Evolutionary conservation across 2,329 filamentous ascomycete genomes (phyloP).

Genomic region (Colletotrichum tropicale): DNA sequence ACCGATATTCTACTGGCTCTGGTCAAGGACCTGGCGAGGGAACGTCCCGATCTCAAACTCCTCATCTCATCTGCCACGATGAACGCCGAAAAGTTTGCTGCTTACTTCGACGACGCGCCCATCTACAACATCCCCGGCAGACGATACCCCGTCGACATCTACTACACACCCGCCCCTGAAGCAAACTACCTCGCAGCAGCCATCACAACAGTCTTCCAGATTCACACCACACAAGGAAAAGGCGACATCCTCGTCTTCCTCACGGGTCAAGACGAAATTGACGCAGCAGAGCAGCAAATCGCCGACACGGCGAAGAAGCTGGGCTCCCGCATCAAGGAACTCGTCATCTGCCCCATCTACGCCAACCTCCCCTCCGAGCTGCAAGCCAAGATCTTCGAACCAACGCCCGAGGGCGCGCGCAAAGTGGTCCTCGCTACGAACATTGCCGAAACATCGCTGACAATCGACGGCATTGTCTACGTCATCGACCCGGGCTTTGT

Average conservation of each 20-base stretch:
- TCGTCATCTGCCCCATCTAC: constrained; percentile 93
- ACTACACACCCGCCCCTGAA: constrained; percentile 89
- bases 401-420: constrained; percentile 80
- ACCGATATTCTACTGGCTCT: constrained; percentile 90
- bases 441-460: constrained; percentile 94
- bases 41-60: constrained; percentile 84
- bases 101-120: constrained; percentile 90
- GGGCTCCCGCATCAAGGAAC: constrained; percentile 81
- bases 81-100: constrained; percentile 89
- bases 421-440: constrained; percentile 97
- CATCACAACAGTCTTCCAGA: constrained; percentile 93
- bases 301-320: constrained; percentile 87
- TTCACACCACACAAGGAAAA: constrained; percentile 82
- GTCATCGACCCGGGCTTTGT: constrained; percentile 96
- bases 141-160: constrained; percentile 87
- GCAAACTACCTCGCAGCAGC: constrained; percentile 92
- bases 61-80: constrained; percentile 95
- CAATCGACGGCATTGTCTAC: constrained; percentile 94
- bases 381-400: constrained; percentile 93
- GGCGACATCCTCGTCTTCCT: constrained; percentile 95
- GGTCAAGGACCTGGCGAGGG: constrained; percentile 85
- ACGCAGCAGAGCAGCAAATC: constrained; percentile 82
- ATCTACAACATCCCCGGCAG: constrained; percentile 95
- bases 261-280: constrained; percentile 96
- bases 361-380: constrained; percentile 90